Conservation (phyloP, 2,329 filamentous ascomycete species). For the Penicillium sumatraense region DNA sequence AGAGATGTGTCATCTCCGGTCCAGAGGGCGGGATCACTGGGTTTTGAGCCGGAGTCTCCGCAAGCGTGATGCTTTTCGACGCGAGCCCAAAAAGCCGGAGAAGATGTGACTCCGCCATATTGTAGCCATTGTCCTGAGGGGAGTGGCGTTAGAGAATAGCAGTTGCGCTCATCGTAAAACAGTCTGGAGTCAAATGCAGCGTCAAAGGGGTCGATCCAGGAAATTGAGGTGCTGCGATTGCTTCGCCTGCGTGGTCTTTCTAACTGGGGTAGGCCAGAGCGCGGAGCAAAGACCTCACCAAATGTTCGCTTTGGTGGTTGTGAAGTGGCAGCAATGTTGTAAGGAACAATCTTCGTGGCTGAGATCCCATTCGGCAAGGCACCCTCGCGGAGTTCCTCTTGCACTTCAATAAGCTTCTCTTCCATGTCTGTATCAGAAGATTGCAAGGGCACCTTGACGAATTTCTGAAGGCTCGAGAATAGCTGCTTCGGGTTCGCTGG, state of each 20-base stretch:
- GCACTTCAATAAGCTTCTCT: slow-evolving; percentile 44
- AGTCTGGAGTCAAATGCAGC: slow-evolving; percentile 38
- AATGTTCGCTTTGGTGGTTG: slow-evolving; percentile 44
- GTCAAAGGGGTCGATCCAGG: slow-evolving; percentile 50
- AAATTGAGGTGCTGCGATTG: slow-evolving; percentile 35
- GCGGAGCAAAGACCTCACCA: slow-evolving; percentile 50
- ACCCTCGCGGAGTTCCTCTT: slow-evolving; percentile 62
- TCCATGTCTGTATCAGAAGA: slow-evolving; percentile 41
- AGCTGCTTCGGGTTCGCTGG: slow-evolving; percentile 76
- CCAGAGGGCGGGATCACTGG: slow-evolving; percentile 35
- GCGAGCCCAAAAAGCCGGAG: slow-evolving; percentile 44
- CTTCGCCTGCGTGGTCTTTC: slow-evolving; percentile 46
- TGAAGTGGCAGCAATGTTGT: slow-evolving; percentile 39
- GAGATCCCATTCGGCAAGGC: slow-evolving; percentile 76
- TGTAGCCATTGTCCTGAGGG: slow-evolving; percentile 49
- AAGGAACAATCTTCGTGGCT: slow-evolving; percentile 67
- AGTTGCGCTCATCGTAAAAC: slow-evolving; percentile 42
- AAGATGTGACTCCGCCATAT: slow-evolving; percentile 45
- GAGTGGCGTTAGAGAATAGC: slow-evolving; percentile 46
- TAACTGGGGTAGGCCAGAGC: slow-evolving; percentile 41
- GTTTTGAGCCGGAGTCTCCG: slow-evolving; percentile 23
- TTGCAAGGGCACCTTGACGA: slow-evolving; percentile 37
- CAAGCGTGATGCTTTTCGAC: slow-evolving; percentile 38
- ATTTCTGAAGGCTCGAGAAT: slow-evolving; percentile 79
- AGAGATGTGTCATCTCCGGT: slow-evolving; percentile 40